Conservation (phyloP, 257 asterid genomes). For the Perilla frutescens region DNA sequence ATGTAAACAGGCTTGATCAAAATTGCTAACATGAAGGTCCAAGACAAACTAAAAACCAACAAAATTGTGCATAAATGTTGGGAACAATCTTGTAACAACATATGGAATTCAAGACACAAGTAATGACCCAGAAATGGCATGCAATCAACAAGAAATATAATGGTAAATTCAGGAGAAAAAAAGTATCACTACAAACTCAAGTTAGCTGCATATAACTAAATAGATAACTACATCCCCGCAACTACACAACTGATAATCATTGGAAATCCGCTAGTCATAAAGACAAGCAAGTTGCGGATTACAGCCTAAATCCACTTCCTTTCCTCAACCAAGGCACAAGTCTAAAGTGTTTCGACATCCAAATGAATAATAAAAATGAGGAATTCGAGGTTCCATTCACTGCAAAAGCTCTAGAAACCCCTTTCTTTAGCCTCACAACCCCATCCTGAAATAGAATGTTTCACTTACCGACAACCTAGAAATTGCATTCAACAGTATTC, state of each 20-base stretch:
- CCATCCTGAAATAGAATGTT: not conserved
- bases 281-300: slow-evolving; percentile 26
- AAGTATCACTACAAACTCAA: not conserved
- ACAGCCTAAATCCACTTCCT: not conserved
- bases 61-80: not conserved
- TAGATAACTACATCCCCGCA: not conserved
- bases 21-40: not conserved
- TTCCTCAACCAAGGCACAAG: slow-evolving; percentile 8
- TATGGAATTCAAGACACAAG: not conserved
- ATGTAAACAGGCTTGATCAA: slow-evolving; percentile 1
- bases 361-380: not conserved
- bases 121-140: not conserved
- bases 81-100: not conserved
- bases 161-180: not conserved
- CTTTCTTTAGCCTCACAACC: not conserved
- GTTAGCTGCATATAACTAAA: slow-evolving; percentile 2
- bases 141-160: not conserved
- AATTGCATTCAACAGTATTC: slow-evolving; percentile 9
- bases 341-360: not conserved
- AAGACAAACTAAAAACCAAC: slow-evolving; percentile 12
- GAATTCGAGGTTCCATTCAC: not conserved
- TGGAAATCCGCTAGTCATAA: not conserved
- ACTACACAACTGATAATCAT: not conserved
- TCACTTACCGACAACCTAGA: not conserved
- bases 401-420: not conserved